phyloP scores from a whole-genome alignment of 768 basidiomycete species.

The Xanthoconium stramineum region DNA sequence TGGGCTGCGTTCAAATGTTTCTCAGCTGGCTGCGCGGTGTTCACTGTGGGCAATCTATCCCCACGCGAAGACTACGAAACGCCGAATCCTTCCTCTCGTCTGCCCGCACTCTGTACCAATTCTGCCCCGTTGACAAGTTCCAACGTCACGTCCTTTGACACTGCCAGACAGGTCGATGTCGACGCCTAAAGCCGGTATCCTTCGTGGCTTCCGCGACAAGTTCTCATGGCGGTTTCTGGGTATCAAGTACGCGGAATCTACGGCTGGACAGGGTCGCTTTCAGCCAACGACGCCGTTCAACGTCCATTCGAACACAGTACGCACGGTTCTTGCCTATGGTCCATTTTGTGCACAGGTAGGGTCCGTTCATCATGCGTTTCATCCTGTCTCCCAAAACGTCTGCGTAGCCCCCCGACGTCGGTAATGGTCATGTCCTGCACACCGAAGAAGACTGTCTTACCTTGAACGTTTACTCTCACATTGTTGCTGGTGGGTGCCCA shows the following conservation, averaged over 20 bases:
- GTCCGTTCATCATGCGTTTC: too few species aligned
- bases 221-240: conserved; percentile 19
- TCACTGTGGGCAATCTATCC: neutral
- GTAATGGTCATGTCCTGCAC: too few species aligned
- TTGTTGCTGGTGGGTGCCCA: too few species aligned
- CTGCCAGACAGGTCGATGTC: conserved; percentile 11
- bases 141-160: neutral
- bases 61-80: neutral
- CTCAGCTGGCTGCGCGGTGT: neutral
- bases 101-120: conserved; percentile 20
- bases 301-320: neutral
- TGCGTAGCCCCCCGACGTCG: too few species aligned
- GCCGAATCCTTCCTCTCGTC: neutral
- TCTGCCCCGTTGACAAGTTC: conserved; percentile 16
- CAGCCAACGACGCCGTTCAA: conserved; percentile 9
- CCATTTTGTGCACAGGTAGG: too few species aligned
- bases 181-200: conserved; percentile 15
- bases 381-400: too few species aligned
- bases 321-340: too few species aligned
- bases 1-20: neutral
- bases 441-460: too few species aligned
- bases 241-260: conserved; percentile 12
- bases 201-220: conserved; percentile 18
- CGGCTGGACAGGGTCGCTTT: conserved; percentile 9
- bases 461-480: too few species aligned